These are phyloP conservation scores for Hypoxylon sp. DNA, from an alignment of 2,329 filamentous ascomycete species.

Conservation along the genomic window DNA sequence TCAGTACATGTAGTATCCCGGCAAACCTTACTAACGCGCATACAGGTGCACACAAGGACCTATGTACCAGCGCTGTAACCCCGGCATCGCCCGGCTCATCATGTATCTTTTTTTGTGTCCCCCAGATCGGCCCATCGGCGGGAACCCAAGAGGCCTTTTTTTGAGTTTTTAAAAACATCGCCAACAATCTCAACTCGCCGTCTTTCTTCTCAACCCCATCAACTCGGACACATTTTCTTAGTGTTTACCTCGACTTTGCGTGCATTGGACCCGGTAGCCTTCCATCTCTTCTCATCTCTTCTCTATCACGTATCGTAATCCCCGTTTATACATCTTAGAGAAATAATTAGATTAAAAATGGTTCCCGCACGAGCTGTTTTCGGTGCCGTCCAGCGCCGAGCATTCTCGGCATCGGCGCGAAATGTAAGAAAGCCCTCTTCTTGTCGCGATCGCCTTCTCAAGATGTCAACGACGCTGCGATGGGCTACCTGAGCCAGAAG, in stretches of 20 bases:
- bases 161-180: constrained; percentile 11
- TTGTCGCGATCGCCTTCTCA: constrained; percentile 20
- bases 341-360: constrained; percentile 43
- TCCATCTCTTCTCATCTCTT: not conserved
- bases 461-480: not conserved
- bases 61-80: constrained; percentile 13
- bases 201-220: constrained; percentile 9
- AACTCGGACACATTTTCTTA: not conserved
- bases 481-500: not conserved
- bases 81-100: constrained; percentile 23
- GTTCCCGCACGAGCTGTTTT: constrained; percentile 51
- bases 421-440: constrained; percentile 67
- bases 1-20: no score
- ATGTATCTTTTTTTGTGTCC: constrained; percentile 1
- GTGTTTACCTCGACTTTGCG: not conserved
- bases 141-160: constrained; percentile 6
- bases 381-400: constrained; percentile 74
- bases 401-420: constrained; percentile 83
- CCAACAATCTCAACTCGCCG: constrained; percentile 17
- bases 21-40: constrained; percentile 1
- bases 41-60: no score
- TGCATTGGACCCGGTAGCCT: not conserved
- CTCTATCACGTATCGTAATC: constrained; percentile 4
- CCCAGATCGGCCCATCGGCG: constrained; percentile 17
- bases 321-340: constrained; percentile 6